phyloP scores from a whole-genome alignment of 2,329 filamentous ascomycete species.

The Penicillium sclerotigenum region DNA sequence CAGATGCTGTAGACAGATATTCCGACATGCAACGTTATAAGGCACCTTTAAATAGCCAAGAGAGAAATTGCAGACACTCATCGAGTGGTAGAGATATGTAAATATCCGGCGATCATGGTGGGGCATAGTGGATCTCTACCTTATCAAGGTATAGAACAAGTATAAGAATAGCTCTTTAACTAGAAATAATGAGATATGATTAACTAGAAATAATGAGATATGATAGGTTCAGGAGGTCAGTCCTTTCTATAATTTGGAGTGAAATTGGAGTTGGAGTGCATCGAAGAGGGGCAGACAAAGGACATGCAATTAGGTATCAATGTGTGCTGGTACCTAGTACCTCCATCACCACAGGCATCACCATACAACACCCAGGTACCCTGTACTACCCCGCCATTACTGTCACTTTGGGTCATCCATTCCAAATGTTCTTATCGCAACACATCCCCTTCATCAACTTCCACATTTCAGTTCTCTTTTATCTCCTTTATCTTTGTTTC shows the following conservation, averaged over 20 bases:
- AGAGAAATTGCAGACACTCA: too few species aligned
- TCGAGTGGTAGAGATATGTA: too few species aligned
- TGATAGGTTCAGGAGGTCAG: background rate
- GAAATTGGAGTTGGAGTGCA: background rate
- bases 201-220: background rate
- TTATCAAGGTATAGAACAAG: background rate
- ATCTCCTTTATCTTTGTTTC: background rate
- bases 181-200: background rate
- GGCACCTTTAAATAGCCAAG: too few species aligned
- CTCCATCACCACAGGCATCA: background rate
- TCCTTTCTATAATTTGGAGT: background rate
- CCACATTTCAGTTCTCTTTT: background rate
- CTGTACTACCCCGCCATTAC: slow-evolving; percentile 9
- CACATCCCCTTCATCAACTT: background rate
- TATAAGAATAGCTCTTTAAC: background rate
- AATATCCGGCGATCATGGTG: background rate
- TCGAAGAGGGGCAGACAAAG: background rate
- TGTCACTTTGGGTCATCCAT: slow-evolving; percentile 8
- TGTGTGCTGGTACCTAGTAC: background rate
- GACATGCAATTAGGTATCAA: background rate
- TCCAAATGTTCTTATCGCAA: slow-evolving; percentile 1
- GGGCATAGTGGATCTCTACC: slow-evolving; percentile 3
- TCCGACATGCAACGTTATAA: too few species aligned
- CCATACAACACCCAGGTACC: background rate
- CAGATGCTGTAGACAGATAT: too few species aligned